These are phyloP conservation scores for Fraxinus excelsior DNA, from an alignment of 257 asterid species.

Conservation along the genomic window DNA sequence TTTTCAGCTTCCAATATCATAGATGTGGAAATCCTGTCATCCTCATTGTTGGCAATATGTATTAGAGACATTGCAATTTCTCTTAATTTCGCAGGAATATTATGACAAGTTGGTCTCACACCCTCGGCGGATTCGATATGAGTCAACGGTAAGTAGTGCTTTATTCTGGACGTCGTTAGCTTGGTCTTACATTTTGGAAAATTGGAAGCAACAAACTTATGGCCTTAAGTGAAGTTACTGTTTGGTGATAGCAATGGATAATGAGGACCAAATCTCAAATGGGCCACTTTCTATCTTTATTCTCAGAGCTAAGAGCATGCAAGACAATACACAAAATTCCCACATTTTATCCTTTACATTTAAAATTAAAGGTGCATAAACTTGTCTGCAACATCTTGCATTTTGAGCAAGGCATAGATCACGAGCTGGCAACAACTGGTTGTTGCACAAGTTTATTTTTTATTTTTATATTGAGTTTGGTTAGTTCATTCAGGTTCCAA, in stretches of 20 bases:
- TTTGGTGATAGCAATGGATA: neutral
- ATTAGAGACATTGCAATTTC: constrained; percentile 11
- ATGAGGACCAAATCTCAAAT: constrained; percentile 17
- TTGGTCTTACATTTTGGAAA: constrained; percentile 10
- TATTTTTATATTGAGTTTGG: neutral
- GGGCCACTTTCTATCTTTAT: constrained; percentile 3
- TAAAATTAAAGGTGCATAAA: neutral
- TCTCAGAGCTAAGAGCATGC: neutral
- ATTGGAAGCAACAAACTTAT: neutral
- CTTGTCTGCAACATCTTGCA: neutral
- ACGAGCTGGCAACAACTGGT: neutral
- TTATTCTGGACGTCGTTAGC: constrained; percentile 21
- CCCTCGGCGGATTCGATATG: constrained; percentile 76
- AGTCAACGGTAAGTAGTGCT: constrained; percentile 78
- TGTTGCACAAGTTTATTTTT: neutral
- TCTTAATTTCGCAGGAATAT: constrained; percentile 56
- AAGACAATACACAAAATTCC: neutral
- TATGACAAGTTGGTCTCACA: constrained; percentile 77
- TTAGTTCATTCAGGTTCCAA: neutral
- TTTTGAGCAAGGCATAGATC: neutral
- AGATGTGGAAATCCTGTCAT: constrained; percentile 6
- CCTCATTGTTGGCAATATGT: constrained; percentile 16
- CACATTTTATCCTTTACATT: neutral
- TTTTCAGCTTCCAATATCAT: constrained; percentile 21
- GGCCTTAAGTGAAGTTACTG: neutral